phyloP scores from a whole-genome alignment of 2,329 filamentous ascomycete genomes.

The Sphaerulina populicola region DNA sequence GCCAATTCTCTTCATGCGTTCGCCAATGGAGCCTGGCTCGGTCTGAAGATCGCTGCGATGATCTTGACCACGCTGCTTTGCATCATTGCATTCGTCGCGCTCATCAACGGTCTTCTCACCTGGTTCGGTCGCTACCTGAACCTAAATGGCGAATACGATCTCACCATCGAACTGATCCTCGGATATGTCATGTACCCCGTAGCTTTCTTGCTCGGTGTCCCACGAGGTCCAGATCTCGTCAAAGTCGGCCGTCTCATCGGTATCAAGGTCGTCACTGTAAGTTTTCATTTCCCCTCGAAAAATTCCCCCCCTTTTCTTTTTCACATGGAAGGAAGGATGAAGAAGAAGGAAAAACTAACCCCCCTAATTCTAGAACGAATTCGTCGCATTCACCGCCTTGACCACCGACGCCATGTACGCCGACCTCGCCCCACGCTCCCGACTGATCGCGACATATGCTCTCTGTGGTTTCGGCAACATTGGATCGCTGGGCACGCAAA shows the following conservation, averaged over 20 bases:
- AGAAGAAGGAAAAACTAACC: slow-evolving; percentile 1
- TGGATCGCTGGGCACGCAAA: slow-evolving; percentile 78
- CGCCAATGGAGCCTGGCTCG: slow-evolving; percentile 74
- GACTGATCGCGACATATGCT: slow-evolving; percentile 76
- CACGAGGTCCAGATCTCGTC: slow-evolving; percentile 51
- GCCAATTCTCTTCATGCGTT: slow-evolving; percentile 78
- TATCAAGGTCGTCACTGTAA: slow-evolving; percentile 67
- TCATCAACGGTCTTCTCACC: slow-evolving; percentile 66
- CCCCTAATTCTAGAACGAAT: slow-evolving; percentile 56
- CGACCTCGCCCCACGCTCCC: slow-evolving; percentile 58
- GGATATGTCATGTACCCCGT: slow-evolving; percentile 72
- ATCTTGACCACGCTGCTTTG: slow-evolving; percentile 72
- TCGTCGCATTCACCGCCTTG: slow-evolving; percentile 59
- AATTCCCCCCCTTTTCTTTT: not conserved
- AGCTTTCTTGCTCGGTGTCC: slow-evolving; percentile 73
- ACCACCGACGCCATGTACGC: slow-evolving; percentile 47
- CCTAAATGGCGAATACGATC: slow-evolving; percentile 55
- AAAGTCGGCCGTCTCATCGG: slow-evolving; percentile 72
- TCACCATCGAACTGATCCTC: slow-evolving; percentile 67
- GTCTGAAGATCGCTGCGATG: slow-evolving; percentile 78
- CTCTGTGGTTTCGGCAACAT: slow-evolving; percentile 73
- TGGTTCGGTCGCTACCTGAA: slow-evolving; percentile 79
- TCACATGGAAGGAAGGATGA: not conserved
- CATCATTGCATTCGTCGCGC: slow-evolving; percentile 67
- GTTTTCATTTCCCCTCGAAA: slow-evolving; percentile 17